Evolutionary conservation across 495 filamentous ascomycete genomes (phyloP).

Genomic region (Sporormia fimetaria): DNA sequence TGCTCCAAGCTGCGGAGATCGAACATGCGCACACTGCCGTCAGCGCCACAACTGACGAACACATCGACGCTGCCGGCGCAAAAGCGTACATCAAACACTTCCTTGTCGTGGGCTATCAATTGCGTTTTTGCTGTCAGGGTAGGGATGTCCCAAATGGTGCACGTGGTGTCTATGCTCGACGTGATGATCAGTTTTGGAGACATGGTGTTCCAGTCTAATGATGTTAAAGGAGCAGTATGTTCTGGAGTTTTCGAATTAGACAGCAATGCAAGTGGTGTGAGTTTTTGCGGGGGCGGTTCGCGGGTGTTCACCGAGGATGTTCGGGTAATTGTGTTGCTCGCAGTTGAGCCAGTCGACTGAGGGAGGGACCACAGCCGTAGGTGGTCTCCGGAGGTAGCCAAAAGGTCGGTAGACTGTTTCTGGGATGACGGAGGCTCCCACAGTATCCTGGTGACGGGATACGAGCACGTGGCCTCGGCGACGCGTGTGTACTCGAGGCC

Average conservation of each 20-base stretch:
- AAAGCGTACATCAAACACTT: constrained; percentile 97
- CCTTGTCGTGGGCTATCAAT: constrained; percentile 96
- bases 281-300: constrained; percentile 63
- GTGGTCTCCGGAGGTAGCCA: constrained; percentile 95
- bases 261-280: constrained; percentile 84
- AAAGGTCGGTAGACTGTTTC: constrained; percentile 89
- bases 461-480: constrained; percentile 96
- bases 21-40: constrained; percentile 98
- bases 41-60: constrained; percentile 94
- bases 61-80: constrained; percentile 93
- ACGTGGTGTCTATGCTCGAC: constrained; percentile 96
- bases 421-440: constrained; percentile 97
- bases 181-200: constrained; percentile 96
- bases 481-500: constrained; percentile 83
- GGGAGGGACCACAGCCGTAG: constrained; percentile 89
- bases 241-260: constrained; percentile 98
- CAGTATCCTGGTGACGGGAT: constrained; percentile 87
- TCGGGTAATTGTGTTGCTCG: constrained; percentile 63
- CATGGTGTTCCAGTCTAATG: constrained; percentile 94
- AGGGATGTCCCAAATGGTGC: constrained; percentile 99
- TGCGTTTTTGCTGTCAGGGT: constrained; percentile 97
- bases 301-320: constrained; percentile 45
- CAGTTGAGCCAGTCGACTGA: constrained; percentile 43
- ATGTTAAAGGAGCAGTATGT: constrained; percentile 92
- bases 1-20: constrained; percentile 93